Conservation (phyloP, 345 rosid genomes). For the Populus davidiana region DNA sequence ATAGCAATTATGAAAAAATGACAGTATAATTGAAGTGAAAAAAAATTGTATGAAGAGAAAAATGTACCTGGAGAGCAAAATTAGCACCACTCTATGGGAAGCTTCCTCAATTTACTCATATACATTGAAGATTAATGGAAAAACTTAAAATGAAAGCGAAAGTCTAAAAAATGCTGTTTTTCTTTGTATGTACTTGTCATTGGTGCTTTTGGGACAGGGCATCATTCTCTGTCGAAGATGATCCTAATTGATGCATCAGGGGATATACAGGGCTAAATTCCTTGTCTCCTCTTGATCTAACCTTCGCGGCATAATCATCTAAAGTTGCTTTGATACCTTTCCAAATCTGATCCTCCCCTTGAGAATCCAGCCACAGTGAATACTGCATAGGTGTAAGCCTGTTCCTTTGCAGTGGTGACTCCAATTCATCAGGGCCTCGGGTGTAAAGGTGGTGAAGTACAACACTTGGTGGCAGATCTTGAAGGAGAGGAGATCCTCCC, state of each 20-base stretch:
- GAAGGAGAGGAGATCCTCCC: slow-evolving; percentile 77
- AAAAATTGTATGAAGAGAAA: neutral
- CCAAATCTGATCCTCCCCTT: slow-evolving; percentile 98
- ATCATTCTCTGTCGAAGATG: slow-evolving; percentile 52
- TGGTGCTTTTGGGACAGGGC: slow-evolving; percentile 10
- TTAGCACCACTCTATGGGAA: neutral
- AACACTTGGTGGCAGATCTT: slow-evolving; percentile 81
- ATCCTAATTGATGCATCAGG: slow-evolving; percentile 83
- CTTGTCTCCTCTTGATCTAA: slow-evolving; percentile 89
- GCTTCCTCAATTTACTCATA: neutral
- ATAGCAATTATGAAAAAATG: neutral
- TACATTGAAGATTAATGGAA: neutral
- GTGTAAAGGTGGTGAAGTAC: slow-evolving; percentile 90
- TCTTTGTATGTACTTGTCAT: neutral
- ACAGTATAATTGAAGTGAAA: neutral
- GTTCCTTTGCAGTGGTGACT: slow-evolving; percentile 85
- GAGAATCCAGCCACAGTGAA: slow-evolving; percentile 93
- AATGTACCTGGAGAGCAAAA: neutral
- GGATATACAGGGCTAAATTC: slow-evolving; percentile 97
- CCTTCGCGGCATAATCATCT: slow-evolving; percentile 81
- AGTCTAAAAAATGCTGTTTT: neutral
- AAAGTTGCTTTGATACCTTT: slow-evolving; percentile 91
- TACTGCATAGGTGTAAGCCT: slow-evolving; percentile 74
- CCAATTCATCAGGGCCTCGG: slow-evolving; percentile 87
- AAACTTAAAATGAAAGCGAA: neutral